Evolutionary conservation across 1,284 basidiomycete species (phyloP).

Genomic region (Cryptococcus sp.): DNA sequence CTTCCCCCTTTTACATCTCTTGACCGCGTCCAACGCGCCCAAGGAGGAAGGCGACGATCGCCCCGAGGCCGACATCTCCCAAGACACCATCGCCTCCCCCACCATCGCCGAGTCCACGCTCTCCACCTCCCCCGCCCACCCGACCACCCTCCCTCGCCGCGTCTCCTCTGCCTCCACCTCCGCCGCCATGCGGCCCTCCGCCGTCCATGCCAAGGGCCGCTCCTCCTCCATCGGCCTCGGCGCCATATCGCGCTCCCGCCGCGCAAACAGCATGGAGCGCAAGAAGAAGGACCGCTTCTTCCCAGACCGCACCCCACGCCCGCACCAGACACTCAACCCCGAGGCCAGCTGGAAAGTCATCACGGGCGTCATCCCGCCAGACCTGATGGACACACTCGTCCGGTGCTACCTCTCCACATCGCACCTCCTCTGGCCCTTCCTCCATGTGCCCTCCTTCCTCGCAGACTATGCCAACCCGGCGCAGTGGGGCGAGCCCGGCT

Average conservation of each 20-base stretch:
- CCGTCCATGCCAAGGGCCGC: conserved; percentile 9
- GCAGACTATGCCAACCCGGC: conserved; percentile 83
- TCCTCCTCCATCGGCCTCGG: conserved; percentile 16
- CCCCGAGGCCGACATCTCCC: conserved; percentile 4
- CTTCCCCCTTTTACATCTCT: conserved; percentile 73
- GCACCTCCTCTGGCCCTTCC: conserved; percentile 84
- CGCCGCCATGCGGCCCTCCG: neutral
- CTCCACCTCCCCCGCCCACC: conserved; percentile 16
- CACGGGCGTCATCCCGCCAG: conserved; percentile 78
- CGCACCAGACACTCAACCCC: conserved; percentile 67
- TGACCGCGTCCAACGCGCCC: conserved; percentile 59
- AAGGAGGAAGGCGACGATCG: conserved; percentile 19
- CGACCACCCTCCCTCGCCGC: conserved; percentile 2
- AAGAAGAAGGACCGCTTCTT: conserved; percentile 45
- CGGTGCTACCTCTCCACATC: conserved; percentile 70
- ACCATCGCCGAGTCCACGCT: conserved; percentile 6
- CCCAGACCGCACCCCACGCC: conserved; percentile 65
- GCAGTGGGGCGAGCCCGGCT: conserved; percentile 90
- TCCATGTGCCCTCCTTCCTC: conserved; percentile 83
- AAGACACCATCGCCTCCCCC: conserved; percentile 19
- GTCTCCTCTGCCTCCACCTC: conserved; percentile 10
- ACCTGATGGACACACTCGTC: conserved; percentile 73
- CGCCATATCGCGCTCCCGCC: conserved; percentile 6
- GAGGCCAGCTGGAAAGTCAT: conserved; percentile 64
- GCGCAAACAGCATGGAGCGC: conserved; percentile 3